Base-by-base conservation (phyloP, 106 monocot species). In the Allium fistulosum region DNA sequence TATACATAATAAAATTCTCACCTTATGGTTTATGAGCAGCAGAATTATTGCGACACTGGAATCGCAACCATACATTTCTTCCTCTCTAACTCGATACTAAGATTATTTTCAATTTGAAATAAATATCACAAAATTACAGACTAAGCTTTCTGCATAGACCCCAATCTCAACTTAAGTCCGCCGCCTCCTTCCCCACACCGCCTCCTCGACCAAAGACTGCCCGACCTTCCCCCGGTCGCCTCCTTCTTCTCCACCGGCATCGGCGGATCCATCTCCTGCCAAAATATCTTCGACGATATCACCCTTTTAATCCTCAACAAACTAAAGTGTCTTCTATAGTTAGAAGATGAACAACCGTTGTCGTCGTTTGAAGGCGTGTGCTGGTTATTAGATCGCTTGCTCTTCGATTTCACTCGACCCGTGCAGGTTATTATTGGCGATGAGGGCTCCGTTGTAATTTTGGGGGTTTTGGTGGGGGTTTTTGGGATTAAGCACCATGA, bases 171-270 rank as follows among this genome's bases (percentile, higher is more conserved):
- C 63, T n/a, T 63, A n/a, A 63, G 63, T 7, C 8, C 2, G 8
- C 48, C 48, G 2, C 63, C 63, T 63, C 48, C 47, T 15, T 11
- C 17, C n/a, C n/a, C n/a, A 17, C 63, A 63, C 14, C 46, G 7
- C 63, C 63, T 11, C 63, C 63, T 63, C 63, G 45, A 46, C 63
- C 63, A 63, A 14, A 63, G 9, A 1, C 47, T 63, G 5, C 8
- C 63, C 27, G 63, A 63, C 14, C 11, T 9, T 16, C 16, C 63
- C 0, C 4, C 46, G 7, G 8, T 63, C 63, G 3, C 63, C 63
- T 63, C 63, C 10, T 48, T 63, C 63, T 48, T 63, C 63, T 48
- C 63, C 9, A 63, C 63, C 7, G 63, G 47, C 63, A 46, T 63
- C 13, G 63, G 63, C 3, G 63, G 63, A 16, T 63, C 63, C 63